Base-by-base conservation (phyloP, 2,329 filamentous ascomycete genomes). In the Escovopsis weberi region DNA sequence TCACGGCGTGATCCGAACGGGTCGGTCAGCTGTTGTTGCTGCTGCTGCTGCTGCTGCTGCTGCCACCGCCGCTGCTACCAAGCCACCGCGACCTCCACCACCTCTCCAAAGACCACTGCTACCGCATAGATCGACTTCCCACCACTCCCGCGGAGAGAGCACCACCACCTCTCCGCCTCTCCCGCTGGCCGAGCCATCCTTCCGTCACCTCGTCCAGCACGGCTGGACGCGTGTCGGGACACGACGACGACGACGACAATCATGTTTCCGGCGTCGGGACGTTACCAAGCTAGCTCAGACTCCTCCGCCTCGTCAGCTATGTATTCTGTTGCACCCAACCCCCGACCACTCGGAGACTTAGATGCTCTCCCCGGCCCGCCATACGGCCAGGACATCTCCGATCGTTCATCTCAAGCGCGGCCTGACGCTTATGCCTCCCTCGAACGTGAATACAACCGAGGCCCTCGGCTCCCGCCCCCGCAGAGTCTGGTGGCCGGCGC, bases 391-490 rank as follows among this genome's bases (percentile, higher is more conserved):
- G 50, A 50, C 52, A 43, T 39, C 33, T 41, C 50, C 33, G 51
- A 51, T 42, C 46, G 47, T 37, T 48, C 51, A 15, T 36, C 39
- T 41, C 42, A 43, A 44, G 47, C 42, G 36, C 39, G 39, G 26
- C 42, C 41, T 23, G 38, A 57, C 32, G 49, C 49, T 43, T 55
- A 56, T 45, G 43, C 52, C 6, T 48, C 52, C 44, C 50, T 53
- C 46, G 53, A 51, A 37, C 49, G 51, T 36, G 56, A 52, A 12
- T 32, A 9, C 28, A 9, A 3, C 11, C 53, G 61, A 38, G 40
- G 46, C 30, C 42, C 50, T 23, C 53, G 51, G 39, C 45, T 55
- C 6, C 57, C 56, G 39, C 49, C 56, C 32, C 52, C 55, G 4
- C 47, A 51, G 18, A 48, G 47, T 36, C 42, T 57, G 33, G 43